A percentile compares a stretch with the other conserved stretches of the same genome.
phyloP scores from a whole-genome alignment of 139 green algal species.

The Gonium pectorale region DNA sequence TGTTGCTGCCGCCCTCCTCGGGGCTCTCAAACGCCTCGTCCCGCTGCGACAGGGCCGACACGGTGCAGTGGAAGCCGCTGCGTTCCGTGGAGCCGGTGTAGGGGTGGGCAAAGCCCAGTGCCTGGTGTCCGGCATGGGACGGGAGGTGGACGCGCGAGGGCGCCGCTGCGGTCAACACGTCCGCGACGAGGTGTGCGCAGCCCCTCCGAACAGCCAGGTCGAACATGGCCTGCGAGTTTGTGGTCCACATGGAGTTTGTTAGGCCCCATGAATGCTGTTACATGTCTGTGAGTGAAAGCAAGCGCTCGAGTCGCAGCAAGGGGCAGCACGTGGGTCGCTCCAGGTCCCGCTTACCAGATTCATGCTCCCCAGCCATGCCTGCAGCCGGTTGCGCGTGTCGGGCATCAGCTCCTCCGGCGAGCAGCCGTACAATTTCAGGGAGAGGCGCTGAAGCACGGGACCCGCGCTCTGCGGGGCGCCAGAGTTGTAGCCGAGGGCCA shows the following conservation, averaged over 20 bases:
- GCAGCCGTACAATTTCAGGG: slow-evolving; percentile 38
- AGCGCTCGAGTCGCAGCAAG: not conserved
- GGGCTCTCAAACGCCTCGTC: too few relatives aligned
- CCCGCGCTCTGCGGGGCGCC: not conserved
- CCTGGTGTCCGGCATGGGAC: not conserved
- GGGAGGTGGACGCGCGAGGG: not conserved
- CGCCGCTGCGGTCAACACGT: not conserved
- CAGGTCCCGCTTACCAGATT: not conserved
- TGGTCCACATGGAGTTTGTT: too few relatives aligned
- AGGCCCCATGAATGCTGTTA: not conserved
- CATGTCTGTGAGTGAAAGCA: not conserved
- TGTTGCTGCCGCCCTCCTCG: not conserved
- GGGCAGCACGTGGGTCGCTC: not conserved
- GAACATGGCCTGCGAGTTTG: too few relatives aligned
- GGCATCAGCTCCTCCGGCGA: slow-evolving; percentile 5
- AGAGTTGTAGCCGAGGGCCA: not conserved
- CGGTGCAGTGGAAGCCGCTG: too few relatives aligned
- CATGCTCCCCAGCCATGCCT: slow-evolving; percentile 4
- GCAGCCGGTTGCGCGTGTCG: not conserved
- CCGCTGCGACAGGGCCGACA: too few relatives aligned
- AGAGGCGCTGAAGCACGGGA: slow-evolving; percentile 34
- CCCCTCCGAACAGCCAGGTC: slow-evolving; percentile 10
- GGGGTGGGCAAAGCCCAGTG: not conserved
- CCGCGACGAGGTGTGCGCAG: slow-evolving; percentile 17
- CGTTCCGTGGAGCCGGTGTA: not conserved